phyloP scores from a whole-genome alignment of 169 alveolate species.

The Babesia bovis region DNA sequence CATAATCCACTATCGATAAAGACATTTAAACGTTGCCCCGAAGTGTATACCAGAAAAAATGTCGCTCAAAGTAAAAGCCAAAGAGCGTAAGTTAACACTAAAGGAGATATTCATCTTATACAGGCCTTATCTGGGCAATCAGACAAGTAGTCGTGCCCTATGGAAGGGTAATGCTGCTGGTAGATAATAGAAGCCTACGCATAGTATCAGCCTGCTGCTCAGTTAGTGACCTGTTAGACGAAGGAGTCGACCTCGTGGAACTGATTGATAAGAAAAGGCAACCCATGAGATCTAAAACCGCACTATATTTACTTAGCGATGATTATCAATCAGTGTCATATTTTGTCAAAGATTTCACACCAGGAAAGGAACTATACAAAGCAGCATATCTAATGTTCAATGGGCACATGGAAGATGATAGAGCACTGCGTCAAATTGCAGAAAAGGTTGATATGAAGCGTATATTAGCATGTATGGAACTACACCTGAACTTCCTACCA shows the following conservation, averaged over 20 bases:
- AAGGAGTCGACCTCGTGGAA: conserved; percentile 81
- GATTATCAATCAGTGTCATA: conserved; percentile 29
- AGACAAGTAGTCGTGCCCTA: conserved; percentile 65
- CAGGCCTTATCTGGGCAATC: conserved; percentile 71
- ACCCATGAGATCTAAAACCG: conserved; percentile 71
- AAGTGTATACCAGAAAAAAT: conserved; percentile 18
- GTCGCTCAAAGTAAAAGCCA: conserved; percentile 61
- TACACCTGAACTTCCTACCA: conserved; percentile 77
- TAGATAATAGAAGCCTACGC: conserved; percentile 71
- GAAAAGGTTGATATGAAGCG: conserved; percentile 50
- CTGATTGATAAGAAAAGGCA: conserved; percentile 69
- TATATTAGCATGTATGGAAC: conserved; percentile 69
- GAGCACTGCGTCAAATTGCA: conserved; percentile 64
- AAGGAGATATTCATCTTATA: background rate
- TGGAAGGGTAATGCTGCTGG: conserved; percentile 73
- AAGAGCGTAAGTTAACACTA: conserved; percentile 47
- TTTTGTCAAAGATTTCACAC: conserved; percentile 63
- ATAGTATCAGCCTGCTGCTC: conserved; percentile 80
- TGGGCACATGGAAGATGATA: conserved; percentile 59
- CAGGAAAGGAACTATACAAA: conserved; percentile 58
- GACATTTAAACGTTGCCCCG: background rate
- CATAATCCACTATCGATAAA: no score
- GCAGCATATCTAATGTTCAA: conserved; percentile 70
- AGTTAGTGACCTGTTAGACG: conserved; percentile 77
- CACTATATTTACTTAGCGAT: conserved; percentile 73